Evolutionary conservation across 371 early-diverging fungal species (phyloP), one percentile per base, ranked within the genome.

Genomic region (Fennellomyces sp.): DNA sequence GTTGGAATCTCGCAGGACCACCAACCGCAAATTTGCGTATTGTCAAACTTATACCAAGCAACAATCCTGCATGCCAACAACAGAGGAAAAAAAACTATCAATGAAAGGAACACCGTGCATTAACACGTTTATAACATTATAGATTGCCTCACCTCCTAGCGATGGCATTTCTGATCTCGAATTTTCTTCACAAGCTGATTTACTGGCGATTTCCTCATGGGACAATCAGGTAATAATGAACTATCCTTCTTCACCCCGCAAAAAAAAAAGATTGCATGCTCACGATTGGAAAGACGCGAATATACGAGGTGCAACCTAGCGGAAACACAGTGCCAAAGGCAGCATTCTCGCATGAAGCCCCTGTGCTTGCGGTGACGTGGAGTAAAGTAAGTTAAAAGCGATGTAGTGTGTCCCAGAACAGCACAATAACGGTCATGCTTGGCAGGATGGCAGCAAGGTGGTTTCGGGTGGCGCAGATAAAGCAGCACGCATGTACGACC

Each of bases 231-330:
- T 93, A 83, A 47, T 62, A 21, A 30, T 12, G n/a, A 12, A 2
- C 3, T 4, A 29, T 31, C 23, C n/a, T n/a, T 50, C 2, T 15
- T 54, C 26, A 12, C n/a, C 5, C 38, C 5, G 27, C 25, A 13
- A n/a, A 6, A 10, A 21, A 5, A 21, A 33, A 38, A 7, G 6
- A 23, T 25, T 38, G 26, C 45, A 19, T 59, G 5, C n/a, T n/a
- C n/a, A n/a, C n/a, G n/a, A n/a, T n/a, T n/a, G n/a, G n/a, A n/a
- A 72, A 96, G 94, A 94, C 96, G 36, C 86, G 96, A 58, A 91
- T 96, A 63, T 97, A 93, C 72, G 94, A 96, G 72, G 86, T 96
- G 31, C 87, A 90, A 42, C 68, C 80, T 26, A 86, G 87, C 52
- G 91, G 85, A 53, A 72, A 78, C 41, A 87, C 94, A 1, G 68